phyloP scores from a whole-genome alignment of 2,329 filamentous ascomycete species.

The Periconia macrospinosa region DNA sequence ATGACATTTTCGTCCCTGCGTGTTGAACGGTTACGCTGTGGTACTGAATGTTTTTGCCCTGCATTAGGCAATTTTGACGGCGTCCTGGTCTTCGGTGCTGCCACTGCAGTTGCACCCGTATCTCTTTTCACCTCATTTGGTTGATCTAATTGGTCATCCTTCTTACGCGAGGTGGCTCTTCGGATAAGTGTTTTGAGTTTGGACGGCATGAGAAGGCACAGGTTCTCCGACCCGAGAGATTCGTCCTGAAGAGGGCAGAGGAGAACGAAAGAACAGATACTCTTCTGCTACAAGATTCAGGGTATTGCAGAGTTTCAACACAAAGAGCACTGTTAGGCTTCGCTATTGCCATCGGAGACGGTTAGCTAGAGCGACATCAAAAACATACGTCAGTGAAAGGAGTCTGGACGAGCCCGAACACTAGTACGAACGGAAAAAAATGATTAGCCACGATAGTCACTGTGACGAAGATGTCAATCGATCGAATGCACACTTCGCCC shows the following conservation, averaged over 20 bases:
- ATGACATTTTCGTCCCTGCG: background rate
- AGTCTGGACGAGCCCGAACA: background rate
- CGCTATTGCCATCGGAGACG: background rate
- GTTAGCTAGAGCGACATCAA: background rate
- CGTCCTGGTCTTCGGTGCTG: background rate
- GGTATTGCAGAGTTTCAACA: too few relatives aligned
- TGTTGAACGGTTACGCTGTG: background rate
- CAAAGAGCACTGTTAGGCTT: background rate
- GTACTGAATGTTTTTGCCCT: background rate
- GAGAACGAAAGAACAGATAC: too few relatives aligned
- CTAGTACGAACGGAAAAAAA: background rate
- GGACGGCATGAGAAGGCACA: conserved; percentile 1
- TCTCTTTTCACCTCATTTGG: background rate
- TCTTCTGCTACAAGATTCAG: too few relatives aligned
- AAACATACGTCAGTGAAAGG: background rate
- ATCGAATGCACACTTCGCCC: too few relatives aligned
- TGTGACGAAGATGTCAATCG: background rate
- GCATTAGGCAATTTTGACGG: too few relatives aligned
- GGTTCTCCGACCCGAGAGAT: background rate
- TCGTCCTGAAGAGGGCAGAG: too few relatives aligned
- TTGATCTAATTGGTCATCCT: conserved; percentile 1
- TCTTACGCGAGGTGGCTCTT: background rate
- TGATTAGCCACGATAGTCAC: background rate
- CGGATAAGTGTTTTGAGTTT: conserved; percentile 4
- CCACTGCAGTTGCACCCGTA: background rate